Evolutionary conservation across 1,139 yeast genomes (phyloP).

Genomic region (Pneumocystis jirovecii): DNA sequence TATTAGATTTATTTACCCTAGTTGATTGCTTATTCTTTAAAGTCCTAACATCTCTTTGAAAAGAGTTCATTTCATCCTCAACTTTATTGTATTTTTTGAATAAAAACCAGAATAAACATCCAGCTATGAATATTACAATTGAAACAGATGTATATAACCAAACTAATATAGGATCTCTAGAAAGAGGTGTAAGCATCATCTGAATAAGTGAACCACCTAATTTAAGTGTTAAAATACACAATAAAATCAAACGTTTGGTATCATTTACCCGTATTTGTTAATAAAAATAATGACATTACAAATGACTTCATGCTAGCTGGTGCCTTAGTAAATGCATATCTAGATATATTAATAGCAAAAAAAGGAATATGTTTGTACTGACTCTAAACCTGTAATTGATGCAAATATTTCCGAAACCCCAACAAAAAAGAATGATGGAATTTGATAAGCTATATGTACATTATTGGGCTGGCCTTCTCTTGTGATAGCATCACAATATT

Average conservation of each 20-base stretch:
- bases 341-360: neutral
- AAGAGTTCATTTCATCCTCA: slow-evolving; percentile 46
- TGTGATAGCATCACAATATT: neutral
- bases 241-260: neutral
- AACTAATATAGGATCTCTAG: slow-evolving; percentile 51
- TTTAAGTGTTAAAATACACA: neutral
- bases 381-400: slow-evolving; percentile 42
- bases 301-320: slow-evolving; percentile 52
- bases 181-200: slow-evolving; percentile 52
- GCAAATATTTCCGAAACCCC: slow-evolving; percentile 53
- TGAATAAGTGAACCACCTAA: slow-evolving; percentile 52
- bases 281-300: slow-evolving; percentile 46
- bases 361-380: neutral
- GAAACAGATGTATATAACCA: slow-evolving; percentile 57
- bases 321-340: slow-evolving; percentile 41
- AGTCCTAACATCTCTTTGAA: slow-evolving; percentile 29
- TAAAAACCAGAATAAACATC: slow-evolving; percentile 45
- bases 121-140: slow-evolving; percentile 43
- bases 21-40: neutral
- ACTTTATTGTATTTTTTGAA: slow-evolving; percentile 42
- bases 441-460: neutral
- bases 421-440: slow-evolving; percentile 31
- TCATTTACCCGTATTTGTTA: slow-evolving; percentile 35
- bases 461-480: neutral
- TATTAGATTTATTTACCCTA: neutral